Conservation (phyloP, 78 protist species). For the Protostelium mycophagum region DNA sequence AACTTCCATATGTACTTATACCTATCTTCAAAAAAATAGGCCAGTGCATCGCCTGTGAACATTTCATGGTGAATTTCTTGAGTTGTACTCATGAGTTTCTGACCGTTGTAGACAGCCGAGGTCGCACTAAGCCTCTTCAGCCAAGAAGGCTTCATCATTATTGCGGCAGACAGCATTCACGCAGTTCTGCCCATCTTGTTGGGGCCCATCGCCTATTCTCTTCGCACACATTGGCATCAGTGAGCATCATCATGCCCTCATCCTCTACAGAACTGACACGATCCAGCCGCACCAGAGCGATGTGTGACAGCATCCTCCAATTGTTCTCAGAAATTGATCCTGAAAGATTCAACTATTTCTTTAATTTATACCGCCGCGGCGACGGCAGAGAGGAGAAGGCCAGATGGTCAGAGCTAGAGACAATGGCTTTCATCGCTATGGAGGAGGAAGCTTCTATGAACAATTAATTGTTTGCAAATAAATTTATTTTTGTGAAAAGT, state of each 20-base stretch:
- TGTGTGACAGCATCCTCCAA: background rate
- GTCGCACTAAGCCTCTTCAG: background rate
- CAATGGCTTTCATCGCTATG: too few relatives aligned
- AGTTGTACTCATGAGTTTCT: background rate
- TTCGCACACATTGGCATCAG: background rate
- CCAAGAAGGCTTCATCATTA: background rate
- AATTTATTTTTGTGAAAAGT: too few relatives aligned
- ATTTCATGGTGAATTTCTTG: background rate
- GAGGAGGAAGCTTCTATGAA: too few relatives aligned
- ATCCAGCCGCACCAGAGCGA: background rate
- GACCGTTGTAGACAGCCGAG: background rate
- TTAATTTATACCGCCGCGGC: background rate
- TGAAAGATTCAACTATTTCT: background rate
- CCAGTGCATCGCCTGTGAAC: background rate
- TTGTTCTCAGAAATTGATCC: background rate
- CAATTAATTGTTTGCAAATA: too few relatives aligned
- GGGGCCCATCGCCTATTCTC: background rate
- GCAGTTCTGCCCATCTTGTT: background rate
- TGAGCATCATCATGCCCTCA: background rate
- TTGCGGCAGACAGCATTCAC: background rate
- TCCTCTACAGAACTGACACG: too few relatives aligned
- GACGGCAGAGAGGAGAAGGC: background rate
- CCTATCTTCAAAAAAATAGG: background rate
- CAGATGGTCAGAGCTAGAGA: background rate
- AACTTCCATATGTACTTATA: background rate